These are phyloP conservation scores for Globisporangium orthogonon DNA, from an alignment of 352 stramenopile species.

Conservation along the genomic window DNA sequence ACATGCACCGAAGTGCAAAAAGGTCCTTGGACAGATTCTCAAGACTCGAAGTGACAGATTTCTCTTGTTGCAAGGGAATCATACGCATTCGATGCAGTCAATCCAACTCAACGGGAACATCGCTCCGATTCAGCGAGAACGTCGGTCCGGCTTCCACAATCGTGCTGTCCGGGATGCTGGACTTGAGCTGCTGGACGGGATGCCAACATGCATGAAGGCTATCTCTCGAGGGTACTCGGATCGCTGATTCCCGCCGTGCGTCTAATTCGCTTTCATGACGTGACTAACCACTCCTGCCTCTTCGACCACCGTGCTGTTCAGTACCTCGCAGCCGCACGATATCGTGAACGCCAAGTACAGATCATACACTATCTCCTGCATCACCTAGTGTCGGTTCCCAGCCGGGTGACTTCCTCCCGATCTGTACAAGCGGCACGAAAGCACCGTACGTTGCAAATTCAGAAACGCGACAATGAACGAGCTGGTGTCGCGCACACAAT, in stretches of 20 bases:
- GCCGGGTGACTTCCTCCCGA: slow-evolving; percentile 1
- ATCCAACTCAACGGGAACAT: no score
- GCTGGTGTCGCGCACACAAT: no score
- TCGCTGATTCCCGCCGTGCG: slow-evolving; percentile 1
- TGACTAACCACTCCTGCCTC: not conserved
- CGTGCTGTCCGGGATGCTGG: slow-evolving; percentile 7
- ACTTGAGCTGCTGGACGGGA: not conserved
- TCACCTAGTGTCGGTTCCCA: not conserved
- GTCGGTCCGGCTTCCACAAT: not conserved
- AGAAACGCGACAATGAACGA: no score
- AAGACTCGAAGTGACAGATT: slow-evolving; percentile 2
- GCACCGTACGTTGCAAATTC: no score
- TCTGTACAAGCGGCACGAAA: no score
- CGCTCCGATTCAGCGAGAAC: not conserved
- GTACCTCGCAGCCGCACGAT: not conserved
- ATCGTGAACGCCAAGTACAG: not conserved
- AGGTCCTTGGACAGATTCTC: slow-evolving; percentile 8
- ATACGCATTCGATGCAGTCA: not conserved
- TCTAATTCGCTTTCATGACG: not conserved
- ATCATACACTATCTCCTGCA: not conserved
- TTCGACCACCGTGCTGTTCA: slow-evolving; percentile 2
- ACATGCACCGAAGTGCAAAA: no score
- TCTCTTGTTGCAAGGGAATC: slow-evolving; percentile 1
- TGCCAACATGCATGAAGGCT: not conserved
- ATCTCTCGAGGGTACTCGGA: slow-evolving; percentile 2